Base-by-base conservation (phyloP, 2,329 filamentous ascomycete genomes). In the Aspergillus cejpii region DNA sequence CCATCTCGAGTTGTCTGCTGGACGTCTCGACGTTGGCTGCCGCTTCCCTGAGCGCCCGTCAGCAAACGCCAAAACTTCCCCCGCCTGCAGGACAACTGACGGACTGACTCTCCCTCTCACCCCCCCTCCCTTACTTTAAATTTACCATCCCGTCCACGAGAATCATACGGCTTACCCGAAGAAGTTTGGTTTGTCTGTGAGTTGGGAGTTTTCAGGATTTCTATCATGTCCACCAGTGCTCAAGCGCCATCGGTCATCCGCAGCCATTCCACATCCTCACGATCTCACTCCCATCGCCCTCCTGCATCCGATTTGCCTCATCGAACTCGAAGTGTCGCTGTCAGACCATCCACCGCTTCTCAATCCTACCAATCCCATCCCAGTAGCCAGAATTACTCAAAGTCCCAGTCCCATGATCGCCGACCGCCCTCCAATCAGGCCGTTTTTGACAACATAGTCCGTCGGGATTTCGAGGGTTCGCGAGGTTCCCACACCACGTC, bases 391-490 rank as follows among this genome's bases (percentile, higher is more conserved):
- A 61, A 59, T n/a, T 56, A 56, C 42, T 67, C 69, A 20, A 66
- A 67, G 52, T 65, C 67, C 21, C 61, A 70, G 44, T 64, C 66
- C 11, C 61, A 70, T 66, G 64, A 74, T 44, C 69, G 68, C 47
- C 71, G 73, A 37, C 67, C 73, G 38, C 68, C 64, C 39, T 64
- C 63, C 45, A 74, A 70, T 59, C 73, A 68, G 56, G 64, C 66
- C 39, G 69, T 71, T 36, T 70, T 80, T 36, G 70, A 70, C 45
- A 72, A 70, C 61, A 74, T 78, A 55, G 73, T 75, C 45, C 80
- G 84, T 59, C 76, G 83, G 65, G 86, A 92, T 68, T 83, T 82
- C 73, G 87, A 91, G 69, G 77, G 82, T 57, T 74, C 77, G 58
- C 83, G 83, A 72, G 67, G 85, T 71, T 77, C 79, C 58, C 73